phyloP scores from a whole-genome alignment of 2,329 filamentous ascomycete genomes.

The Remersonia thermophila region DNA sequence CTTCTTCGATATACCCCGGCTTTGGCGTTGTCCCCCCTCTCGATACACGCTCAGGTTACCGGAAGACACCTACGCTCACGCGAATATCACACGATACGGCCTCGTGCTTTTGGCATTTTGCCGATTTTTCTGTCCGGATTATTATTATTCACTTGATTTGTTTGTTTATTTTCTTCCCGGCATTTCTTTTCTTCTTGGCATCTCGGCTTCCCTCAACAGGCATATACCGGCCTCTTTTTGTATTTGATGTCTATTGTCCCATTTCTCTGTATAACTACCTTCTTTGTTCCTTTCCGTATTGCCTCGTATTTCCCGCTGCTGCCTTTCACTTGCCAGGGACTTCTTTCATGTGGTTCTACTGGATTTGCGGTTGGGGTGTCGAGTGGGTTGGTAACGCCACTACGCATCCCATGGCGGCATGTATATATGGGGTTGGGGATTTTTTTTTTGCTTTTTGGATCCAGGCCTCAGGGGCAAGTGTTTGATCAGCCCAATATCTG shows the following conservation, averaged over 20 bases:
- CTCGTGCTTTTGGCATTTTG: slow-evolving; percentile 8
- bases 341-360: background rate
- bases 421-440: no score
- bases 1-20: slow-evolving; percentile 11
- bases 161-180: background rate
- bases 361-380: slow-evolving; percentile 2
- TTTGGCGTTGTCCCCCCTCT: slow-evolving; percentile 8
- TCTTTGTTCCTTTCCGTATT: background rate
- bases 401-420: no score
- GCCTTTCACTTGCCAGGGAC: slow-evolving; percentile 1
- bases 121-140: no score
- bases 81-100: slow-evolving; percentile 16
- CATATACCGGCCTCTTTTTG: background rate
- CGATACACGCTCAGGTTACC: slow-evolving; percentile 10
- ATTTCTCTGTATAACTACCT: background rate
- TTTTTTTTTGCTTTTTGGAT: no score
- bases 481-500: no score
- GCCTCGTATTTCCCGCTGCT: background rate
- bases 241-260: background rate
- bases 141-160: background rate
- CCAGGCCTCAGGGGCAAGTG: no score
- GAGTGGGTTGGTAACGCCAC: no score
- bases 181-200: background rate
- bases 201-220: background rate
- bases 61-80: slow-evolving; percentile 24